phyloP scores from a whole-genome alignment of 805 yeast genomes.

The Teunomyces stri region DNA sequence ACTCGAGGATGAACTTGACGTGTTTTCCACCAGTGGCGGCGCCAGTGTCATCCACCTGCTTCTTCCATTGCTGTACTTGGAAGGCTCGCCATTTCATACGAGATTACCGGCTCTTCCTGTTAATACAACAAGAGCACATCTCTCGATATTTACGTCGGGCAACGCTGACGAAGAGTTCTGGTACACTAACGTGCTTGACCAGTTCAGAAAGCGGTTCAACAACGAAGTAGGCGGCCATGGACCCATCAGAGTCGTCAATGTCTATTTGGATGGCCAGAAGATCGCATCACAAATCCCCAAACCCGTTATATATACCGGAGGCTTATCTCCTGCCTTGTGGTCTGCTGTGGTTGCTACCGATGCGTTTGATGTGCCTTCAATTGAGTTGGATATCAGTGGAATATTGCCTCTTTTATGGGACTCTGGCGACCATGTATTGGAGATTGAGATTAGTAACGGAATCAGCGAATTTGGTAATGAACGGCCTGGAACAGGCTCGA shows the following conservation, averaged over 20 bases:
- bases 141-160: slow-evolving; percentile 68
- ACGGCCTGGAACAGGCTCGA: slow-evolving; percentile 33
- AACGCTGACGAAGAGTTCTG: slow-evolving; percentile 82
- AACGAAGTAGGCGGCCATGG: slow-evolving; percentile 58
- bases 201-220: slow-evolving; percentile 39
- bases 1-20: background rate
- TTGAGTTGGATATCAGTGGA: slow-evolving; percentile 69
- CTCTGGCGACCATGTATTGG: slow-evolving; percentile 28
- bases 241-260: slow-evolving; percentile 65
- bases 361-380: slow-evolving; percentile 71
- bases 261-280: slow-evolving; percentile 56
- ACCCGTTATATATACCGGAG: slow-evolving; percentile 79
- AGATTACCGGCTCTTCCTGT: slow-evolving; percentile 45
- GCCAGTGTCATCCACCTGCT: slow-evolving; percentile 43
- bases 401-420: slow-evolving; percentile 68
- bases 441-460: slow-evolving; percentile 55
- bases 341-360: slow-evolving; percentile 70
- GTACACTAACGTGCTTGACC: slow-evolving; percentile 63
- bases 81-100: slow-evolving; percentile 35
- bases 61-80: slow-evolving; percentile 39
- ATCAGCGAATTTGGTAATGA: slow-evolving; percentile 28
- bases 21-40: slow-evolving; percentile 30
- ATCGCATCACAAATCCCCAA: slow-evolving; percentile 65
- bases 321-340: slow-evolving; percentile 79
- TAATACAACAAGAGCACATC: slow-evolving; percentile 58